Evolutionary conservation across 1,284 basidiomycete species (phyloP).

Genomic region (Sparassis latifolia): DNA sequence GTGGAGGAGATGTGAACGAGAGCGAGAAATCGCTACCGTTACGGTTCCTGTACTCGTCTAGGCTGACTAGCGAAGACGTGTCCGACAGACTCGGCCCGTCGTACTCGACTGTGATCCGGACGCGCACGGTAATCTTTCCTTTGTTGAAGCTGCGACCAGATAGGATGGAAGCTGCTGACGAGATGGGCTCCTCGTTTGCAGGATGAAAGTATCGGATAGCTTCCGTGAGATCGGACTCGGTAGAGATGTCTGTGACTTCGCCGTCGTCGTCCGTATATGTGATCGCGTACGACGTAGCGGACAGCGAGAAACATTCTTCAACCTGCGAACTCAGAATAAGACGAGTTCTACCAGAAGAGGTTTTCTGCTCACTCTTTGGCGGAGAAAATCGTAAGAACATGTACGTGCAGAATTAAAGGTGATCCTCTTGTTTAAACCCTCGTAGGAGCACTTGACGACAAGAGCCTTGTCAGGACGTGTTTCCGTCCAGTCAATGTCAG

Average conservation of each 20-base stretch:
- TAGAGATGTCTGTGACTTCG: slow-evolving; percentile 62
- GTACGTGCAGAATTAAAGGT: slow-evolving; percentile 71
- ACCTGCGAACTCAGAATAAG: slow-evolving; percentile 41
- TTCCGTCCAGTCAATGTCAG: slow-evolving; percentile 22
- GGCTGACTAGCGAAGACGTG: slow-evolving; percentile 70
- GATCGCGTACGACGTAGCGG: slow-evolving; percentile 60
- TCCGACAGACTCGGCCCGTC: slow-evolving; percentile 89
- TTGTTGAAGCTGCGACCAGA: slow-evolving; percentile 64
- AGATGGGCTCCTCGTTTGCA: slow-evolving; percentile 57
- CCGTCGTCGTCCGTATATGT: slow-evolving; percentile 85
- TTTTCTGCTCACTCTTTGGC: slow-evolving; percentile 47
- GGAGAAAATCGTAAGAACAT: slow-evolving; percentile 68
- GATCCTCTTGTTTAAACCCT: slow-evolving; percentile 67
- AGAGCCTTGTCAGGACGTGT: slow-evolving; percentile 54
- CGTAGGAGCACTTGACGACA: slow-evolving; percentile 75
- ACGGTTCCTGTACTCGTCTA: slow-evolving; percentile 62
- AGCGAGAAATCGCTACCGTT: slow-evolving; percentile 57
- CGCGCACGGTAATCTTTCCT: slow-evolving; percentile 67
- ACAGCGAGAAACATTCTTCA: slow-evolving; percentile 78
- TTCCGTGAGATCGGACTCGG: slow-evolving; percentile 73
- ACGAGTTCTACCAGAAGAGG: background rate
- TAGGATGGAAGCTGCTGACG: slow-evolving; percentile 67
- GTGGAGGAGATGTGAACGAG: slow-evolving; percentile 31
- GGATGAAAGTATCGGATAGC: slow-evolving; percentile 82
- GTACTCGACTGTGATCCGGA: slow-evolving; percentile 78